Conservation (phyloP, 1,139 yeast species). For the Diutina ranongensis region DNA sequence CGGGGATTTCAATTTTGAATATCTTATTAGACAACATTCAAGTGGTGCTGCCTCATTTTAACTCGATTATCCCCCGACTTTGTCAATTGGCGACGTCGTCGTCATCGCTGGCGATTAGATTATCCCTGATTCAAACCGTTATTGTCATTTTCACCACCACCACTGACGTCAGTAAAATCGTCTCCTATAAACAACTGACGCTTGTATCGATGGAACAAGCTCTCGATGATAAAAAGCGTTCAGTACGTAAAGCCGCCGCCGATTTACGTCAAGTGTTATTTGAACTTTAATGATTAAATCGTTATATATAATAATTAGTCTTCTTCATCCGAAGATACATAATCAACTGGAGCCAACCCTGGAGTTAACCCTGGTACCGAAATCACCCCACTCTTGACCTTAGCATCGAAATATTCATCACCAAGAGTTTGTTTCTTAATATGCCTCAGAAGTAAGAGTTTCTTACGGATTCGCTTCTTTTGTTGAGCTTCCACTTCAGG, state of each 20-base stretch:
- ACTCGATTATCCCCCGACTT: conserved; percentile 45
- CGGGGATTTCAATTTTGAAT: conserved; percentile 43
- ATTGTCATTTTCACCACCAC: conserved; percentile 28
- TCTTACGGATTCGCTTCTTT: conserved; percentile 9
- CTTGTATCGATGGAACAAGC: conserved; percentile 37
- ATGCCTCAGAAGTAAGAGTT: conserved; percentile 8
- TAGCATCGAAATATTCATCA: conserved; percentile 28
- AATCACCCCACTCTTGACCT: conserved; percentile 30
- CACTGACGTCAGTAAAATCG: conserved; percentile 27
- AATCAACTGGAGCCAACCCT: conserved; percentile 83
- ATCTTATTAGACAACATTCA: conserved; percentile 11
- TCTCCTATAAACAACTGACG: conserved; percentile 41
- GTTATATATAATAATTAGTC: conserved; percentile 10
- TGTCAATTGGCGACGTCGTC: conserved; percentile 22
- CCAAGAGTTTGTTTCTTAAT: background rate
- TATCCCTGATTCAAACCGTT: conserved; percentile 46
- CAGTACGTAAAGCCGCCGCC: conserved; percentile 63
- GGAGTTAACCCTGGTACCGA: conserved; percentile 73
- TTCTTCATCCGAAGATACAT: conserved; percentile 27
- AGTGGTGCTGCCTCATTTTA: conserved; percentile 40
- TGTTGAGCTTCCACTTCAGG: conserved; percentile 20
- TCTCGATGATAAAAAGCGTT: conserved; percentile 66
- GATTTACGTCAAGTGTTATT: conserved; percentile 69
- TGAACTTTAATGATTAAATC: conserved; percentile 26
- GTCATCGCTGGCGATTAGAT: conserved; percentile 28